A percentile compares a stretch with the other conserved stretches of the same genome.
These are phyloP conservation scores for Xylaria sp. DNA, from an alignment of 2,329 filamentous ascomycete genomes.

Conservation along the genomic window DNA sequence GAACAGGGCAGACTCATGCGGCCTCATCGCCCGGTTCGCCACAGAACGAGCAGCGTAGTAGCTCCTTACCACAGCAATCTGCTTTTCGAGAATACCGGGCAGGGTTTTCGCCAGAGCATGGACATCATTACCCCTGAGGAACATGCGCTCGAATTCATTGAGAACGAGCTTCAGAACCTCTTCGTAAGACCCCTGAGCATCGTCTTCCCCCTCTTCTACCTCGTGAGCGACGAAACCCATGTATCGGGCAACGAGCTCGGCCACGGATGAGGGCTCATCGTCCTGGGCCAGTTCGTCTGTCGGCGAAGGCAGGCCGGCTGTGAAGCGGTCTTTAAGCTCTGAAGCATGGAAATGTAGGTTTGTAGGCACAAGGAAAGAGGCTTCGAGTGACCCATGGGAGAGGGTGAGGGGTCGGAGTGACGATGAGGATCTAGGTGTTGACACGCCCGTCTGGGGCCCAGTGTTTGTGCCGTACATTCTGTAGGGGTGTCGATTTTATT, in stretches of 20 bases:
- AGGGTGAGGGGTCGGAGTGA: slow-evolving; percentile 92
- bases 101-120: slow-evolving; percentile 87
- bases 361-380: slow-evolving; percentile 94
- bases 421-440: slow-evolving; percentile 91
- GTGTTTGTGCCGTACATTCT: slow-evolving; percentile 88
- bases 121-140: slow-evolving; percentile 94
- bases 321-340: slow-evolving; percentile 91
- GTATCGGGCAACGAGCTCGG: slow-evolving; percentile 93
- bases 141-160: slow-evolving; percentile 96
- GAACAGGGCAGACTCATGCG: slow-evolving; percentile 92
- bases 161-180: slow-evolving; percentile 92
- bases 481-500: slow-evolving; percentile 52
- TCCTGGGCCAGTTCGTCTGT: slow-evolving; percentile 98
- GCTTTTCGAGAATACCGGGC: slow-evolving; percentile 92
- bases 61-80: slow-evolving; percentile 85
- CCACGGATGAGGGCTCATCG: slow-evolving; percentile 96
- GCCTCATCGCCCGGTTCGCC: slow-evolving; percentile 84
- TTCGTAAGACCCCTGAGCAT: slow-evolving; percentile 85
- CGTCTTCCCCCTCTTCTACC: slow-evolving; percentile 92
- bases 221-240: slow-evolving; percentile 89
- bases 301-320: slow-evolving; percentile 82
- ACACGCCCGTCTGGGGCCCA: slow-evolving; percentile 93
- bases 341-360: slow-evolving; percentile 95
- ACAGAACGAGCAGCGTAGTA: slow-evolving; percentile 92
- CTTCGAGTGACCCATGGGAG: slow-evolving; percentile 93